These are phyloP conservation scores for Nematocida parisii DNA, from an alignment of 371 early-diverging fungal species.

Conservation along the genomic window DNA sequence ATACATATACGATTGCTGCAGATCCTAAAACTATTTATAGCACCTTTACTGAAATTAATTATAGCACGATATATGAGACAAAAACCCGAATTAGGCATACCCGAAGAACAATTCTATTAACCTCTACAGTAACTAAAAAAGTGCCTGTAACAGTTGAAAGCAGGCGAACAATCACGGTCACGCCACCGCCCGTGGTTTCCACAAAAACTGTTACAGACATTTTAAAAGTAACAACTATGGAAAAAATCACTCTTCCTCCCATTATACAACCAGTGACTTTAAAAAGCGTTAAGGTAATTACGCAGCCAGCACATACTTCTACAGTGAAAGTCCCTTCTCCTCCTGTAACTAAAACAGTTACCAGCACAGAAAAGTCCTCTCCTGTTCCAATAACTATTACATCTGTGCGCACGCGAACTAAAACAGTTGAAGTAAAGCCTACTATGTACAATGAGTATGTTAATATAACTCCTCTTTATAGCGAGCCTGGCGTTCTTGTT, in stretches of 20 bases:
- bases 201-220: slow-evolving; percentile 37
- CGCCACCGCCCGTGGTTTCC: slow-evolving; percentile 9
- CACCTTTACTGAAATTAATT: slow-evolving; percentile 7
- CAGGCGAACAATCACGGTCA: neutral
- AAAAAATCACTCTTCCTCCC: slow-evolving; percentile 3
- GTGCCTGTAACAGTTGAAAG: slow-evolving; percentile 28
- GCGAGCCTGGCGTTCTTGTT: slow-evolving; percentile 13
- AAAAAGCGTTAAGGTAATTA: slow-evolving; percentile 31
- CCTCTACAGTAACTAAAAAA: slow-evolving; percentile 5
- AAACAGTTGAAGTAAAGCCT: neutral
- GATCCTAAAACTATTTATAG: neutral
- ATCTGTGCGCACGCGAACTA: neutral
- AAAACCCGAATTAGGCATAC: slow-evolving; percentile 5
- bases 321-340: slow-evolving; percentile 1
- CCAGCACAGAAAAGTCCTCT: neutral
- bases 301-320: neutral
- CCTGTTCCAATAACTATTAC: neutral
- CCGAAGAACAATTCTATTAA: neutral
- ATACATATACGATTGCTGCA: no score
- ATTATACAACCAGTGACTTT: slow-evolving; percentile 14
- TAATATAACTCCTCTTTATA: slow-evolving; percentile 29
- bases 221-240: slow-evolving; percentile 18
- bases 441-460: slow-evolving; percentile 30
- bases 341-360: slow-evolving; percentile 22
- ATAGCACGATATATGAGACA: slow-evolving; percentile 8